Evolutionary conservation across 2,329 filamentous ascomycete genomes (phyloP), one percentile per base, ranked within the genome.

Genomic region (Xylariaceae sp.): DNA sequence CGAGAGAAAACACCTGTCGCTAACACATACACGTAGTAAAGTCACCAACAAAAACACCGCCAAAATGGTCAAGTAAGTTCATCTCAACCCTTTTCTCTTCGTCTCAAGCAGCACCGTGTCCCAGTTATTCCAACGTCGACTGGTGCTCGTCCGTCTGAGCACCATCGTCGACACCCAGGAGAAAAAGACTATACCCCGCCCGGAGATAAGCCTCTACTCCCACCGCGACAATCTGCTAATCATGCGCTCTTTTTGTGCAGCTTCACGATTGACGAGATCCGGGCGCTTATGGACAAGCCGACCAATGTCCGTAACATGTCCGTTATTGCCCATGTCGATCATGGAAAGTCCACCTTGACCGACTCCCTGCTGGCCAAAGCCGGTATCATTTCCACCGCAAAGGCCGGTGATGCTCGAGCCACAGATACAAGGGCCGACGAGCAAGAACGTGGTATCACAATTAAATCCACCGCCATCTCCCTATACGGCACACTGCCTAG

Each of bases 261-360:
- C 88, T 97, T 97, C 88, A 97, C 94, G 74, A 88, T 97, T 81
- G 93, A 97, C 77, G 92, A 91, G 86, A 89, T 92, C 77, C 87
- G 88, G 77, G 68, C 60, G 71, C 78, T 89, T 75, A 88, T 88
- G 86, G 84, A 86, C 81, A 81, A 81, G 80, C 86, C 89, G 68
- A 81, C 76, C 74, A 87, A 88, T 77, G 84, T 87, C 76, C 82
- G 84, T 79, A 97, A 97, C 87, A 97, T 97, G 93, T 97, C 92
- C 82, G 94, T 99, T 78, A 97, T 97, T 91, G 94, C 94, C 78
- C 94, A 99, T 84, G 92, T 99, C 87, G 94, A 99, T 81, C 94
- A 99, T 87, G 94, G 94, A 84, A 99, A 99, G 82, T 99, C 94
- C 71, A 99, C 94, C 76, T 86, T 99, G 72, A 97, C 93, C 87